phyloP scores from a whole-genome alignment of 2,329 filamentous ascomycete species.

The Rhinocladiella mackenziei region DNA sequence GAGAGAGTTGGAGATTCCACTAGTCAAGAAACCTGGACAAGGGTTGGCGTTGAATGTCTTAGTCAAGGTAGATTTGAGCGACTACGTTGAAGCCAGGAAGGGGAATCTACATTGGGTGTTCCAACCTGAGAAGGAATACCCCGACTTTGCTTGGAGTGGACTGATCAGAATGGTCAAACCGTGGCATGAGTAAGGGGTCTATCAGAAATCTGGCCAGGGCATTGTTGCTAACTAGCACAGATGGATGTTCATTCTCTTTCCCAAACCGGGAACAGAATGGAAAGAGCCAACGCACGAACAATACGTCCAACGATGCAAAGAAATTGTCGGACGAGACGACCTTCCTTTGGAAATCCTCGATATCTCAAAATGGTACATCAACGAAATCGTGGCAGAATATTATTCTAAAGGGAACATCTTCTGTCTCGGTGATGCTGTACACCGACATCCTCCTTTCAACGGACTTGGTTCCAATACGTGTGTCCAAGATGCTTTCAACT shows the following conservation, averaged over 20 bases:
- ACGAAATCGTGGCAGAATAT: constrained; percentile 57
- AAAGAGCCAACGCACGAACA: constrained; percentile 47
- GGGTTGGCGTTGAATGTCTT: constrained; percentile 51
- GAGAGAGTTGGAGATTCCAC: constrained; percentile 45
- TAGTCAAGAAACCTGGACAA: constrained; percentile 45
- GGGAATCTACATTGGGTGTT: constrained; percentile 62
- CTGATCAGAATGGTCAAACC: constrained; percentile 59
- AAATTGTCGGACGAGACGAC: constrained; percentile 55
- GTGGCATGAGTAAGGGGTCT: constrained; percentile 49
- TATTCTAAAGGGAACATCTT: constrained; percentile 43
- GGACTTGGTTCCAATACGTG: constrained; percentile 39
- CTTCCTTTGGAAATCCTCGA: constrained; percentile 50
- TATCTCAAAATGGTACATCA: constrained; percentile 57
- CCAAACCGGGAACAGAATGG: constrained; percentile 36
- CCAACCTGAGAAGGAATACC: constrained; percentile 51
- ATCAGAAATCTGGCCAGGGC: background rate
- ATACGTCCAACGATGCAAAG: constrained; percentile 44
- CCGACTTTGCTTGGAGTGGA: constrained; percentile 49
- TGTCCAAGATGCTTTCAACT: constrained; percentile 38
- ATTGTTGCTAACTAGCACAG: constrained; percentile 8
- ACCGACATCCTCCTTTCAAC: constrained; percentile 37
- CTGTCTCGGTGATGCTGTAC: constrained; percentile 39
- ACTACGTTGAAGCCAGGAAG: constrained; percentile 47
- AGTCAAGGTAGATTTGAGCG: constrained; percentile 49
- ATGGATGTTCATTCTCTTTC: constrained; percentile 57